These are phyloP conservation scores for Aspergillus tamarii DNA, from an alignment of 2,329 filamentous ascomycete species.

Conservation along the genomic window DNA sequence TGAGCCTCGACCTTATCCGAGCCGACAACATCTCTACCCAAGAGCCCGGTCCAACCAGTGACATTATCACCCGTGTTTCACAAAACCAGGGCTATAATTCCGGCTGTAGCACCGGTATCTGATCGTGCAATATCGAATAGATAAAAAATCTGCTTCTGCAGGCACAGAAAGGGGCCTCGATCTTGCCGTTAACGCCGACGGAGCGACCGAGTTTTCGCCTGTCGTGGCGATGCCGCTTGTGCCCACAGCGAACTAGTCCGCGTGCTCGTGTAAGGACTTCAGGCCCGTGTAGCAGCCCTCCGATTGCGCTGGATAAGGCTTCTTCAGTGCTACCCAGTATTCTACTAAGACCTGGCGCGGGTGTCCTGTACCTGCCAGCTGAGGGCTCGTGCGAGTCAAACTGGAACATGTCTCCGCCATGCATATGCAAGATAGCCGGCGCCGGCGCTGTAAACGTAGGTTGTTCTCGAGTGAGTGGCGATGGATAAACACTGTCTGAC, in stretches of 20 bases:
- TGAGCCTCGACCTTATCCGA: conserved; percentile 38
- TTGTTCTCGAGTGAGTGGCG: conserved; percentile 17
- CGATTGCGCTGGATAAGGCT: conserved; percentile 24
- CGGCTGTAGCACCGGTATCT: conserved; percentile 33
- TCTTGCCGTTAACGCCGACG: conserved; percentile 45
- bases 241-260: conserved; percentile 47
- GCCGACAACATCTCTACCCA: conserved; percentile 39
- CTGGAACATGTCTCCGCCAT: conserved; percentile 31
- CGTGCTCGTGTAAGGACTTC: conserved; percentile 43
- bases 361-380: conserved; percentile 19
- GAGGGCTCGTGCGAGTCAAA: conserved; percentile 20
- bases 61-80: conserved; percentile 46
- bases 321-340: conserved; percentile 31
- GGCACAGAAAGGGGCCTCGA: conserved; percentile 28
- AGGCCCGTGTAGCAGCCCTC: conserved; percentile 36
- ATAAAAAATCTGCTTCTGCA: conserved; percentile 48
- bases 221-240: conserved; percentile 43
- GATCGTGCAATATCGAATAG: conserved; percentile 55
- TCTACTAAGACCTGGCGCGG: conserved; percentile 29
- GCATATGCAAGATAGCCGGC: conserved; percentile 27
- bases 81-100: conserved; percentile 38
- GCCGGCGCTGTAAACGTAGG: conserved; percentile 8
- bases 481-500: conserved; percentile 24
- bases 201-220: conserved; percentile 48
- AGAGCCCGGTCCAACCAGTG: conserved; percentile 47